Conservation (phyloP, 352 stramenopile genomes). For the Phytophthora melonis region DNA sequence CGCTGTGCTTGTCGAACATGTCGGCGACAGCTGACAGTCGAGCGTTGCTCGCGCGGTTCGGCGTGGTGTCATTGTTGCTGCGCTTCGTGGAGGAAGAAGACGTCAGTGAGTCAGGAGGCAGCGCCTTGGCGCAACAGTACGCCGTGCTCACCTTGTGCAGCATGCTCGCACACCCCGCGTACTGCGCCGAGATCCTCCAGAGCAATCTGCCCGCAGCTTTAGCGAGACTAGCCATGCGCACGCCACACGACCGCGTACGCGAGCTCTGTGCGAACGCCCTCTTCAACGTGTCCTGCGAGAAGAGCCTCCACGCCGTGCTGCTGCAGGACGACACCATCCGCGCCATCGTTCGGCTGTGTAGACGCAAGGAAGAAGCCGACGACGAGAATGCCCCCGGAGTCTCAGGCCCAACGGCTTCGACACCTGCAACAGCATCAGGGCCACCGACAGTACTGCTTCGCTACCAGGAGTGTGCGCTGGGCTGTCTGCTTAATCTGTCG, state of each 20-base stretch:
- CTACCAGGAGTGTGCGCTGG: conserved; percentile 76
- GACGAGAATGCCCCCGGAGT: conserved; percentile 46
- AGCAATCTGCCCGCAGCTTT: conserved; percentile 72
- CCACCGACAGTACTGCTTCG: conserved; percentile 53
- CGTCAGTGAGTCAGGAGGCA: conserved; percentile 22
- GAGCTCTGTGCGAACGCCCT: conserved; percentile 81
- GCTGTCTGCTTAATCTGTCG: conserved; percentile 85
- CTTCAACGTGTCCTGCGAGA: conserved; percentile 85
- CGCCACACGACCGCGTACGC: conserved; percentile 61
- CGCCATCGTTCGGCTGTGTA: conserved; percentile 73
- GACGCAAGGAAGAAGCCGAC: conserved; percentile 65
- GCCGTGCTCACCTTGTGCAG: conserved; percentile 77
- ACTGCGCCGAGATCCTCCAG: conserved; percentile 73
- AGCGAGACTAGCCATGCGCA: conserved; percentile 48
- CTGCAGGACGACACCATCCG: conserved; percentile 81
- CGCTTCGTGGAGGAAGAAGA: conserved; percentile 72
- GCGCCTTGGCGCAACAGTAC: conserved; percentile 66
- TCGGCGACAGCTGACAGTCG: conserved; percentile 65
- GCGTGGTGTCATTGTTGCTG: conserved; percentile 73
- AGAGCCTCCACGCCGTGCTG: conserved; percentile 67
- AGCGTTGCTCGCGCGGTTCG: conserved; percentile 65
- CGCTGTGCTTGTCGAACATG: conserved; percentile 81
- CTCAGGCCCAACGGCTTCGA: conserved; percentile 45
- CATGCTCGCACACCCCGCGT: conserved; percentile 62
- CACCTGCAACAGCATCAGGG: conserved; percentile 21